Percentiles rank a stretch among this genome's conserved stretches.
Evolutionary conservation across 257 asterid genomes (phyloP).

Genomic region (Anisodus acutangulus): DNA sequence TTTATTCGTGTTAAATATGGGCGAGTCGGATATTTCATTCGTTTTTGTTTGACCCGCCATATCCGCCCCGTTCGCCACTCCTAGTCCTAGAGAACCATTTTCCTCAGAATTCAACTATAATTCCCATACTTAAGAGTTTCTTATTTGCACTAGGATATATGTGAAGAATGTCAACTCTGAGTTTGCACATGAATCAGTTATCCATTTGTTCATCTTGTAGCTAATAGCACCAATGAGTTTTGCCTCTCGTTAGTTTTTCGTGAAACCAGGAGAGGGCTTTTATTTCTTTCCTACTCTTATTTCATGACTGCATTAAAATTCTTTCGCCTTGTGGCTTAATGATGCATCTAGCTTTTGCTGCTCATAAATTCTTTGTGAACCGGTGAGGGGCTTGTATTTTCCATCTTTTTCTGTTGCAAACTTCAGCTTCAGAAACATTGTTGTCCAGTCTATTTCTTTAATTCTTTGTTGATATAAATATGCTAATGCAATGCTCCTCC

Average conservation of each 20-base stretch:
- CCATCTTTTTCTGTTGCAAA: neutral
- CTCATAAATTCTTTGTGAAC: neutral
- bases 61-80: neutral
- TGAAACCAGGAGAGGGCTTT: neutral
- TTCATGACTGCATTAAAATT: neutral
- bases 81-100: neutral
- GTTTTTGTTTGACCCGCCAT: neutral
- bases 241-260: neutral
- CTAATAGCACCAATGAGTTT: neutral
- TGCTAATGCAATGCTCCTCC: neutral
- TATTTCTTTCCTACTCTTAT: neutral
- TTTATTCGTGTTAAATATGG: neutral
- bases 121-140: neutral
- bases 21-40: too few species aligned
- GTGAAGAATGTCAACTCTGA: neutral
- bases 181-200: neutral
- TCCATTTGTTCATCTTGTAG: neutral
- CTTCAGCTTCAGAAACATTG: neutral
- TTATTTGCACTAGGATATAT: neutral
- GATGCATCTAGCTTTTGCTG: neutral
- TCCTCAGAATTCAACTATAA: neutral
- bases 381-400: neutral
- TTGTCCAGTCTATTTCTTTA: neutral
- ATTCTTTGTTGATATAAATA: neutral
- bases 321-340: conserved; percentile 2